phyloP scores from a whole-genome alignment of 192 early-diverging fungal genomes.

The Coemansia sp. region DNA sequence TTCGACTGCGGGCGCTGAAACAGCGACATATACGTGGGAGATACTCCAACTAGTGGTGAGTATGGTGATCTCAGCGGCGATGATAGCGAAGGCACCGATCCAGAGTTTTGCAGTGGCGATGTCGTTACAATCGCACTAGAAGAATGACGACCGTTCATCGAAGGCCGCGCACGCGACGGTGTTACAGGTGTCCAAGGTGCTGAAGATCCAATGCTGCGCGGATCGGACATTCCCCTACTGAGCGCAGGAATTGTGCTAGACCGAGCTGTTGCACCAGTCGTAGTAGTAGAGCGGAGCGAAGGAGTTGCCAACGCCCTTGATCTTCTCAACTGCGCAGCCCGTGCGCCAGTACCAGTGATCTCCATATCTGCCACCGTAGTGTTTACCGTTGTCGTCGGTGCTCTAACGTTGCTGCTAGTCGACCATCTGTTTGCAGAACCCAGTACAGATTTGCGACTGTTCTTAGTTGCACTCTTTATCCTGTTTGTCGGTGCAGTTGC shows the following conservation, averaged over 20 bases:
- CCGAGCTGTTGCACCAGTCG: background rate
- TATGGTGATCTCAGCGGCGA: slow-evolving; percentile 2
- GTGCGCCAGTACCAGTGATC: background rate
- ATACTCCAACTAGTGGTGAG: slow-evolving; percentile 31
- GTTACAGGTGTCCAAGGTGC: background rate
- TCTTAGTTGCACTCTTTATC: background rate
- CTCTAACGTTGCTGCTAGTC: background rate
- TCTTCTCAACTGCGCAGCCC: slow-evolving; percentile 1
- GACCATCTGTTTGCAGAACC: background rate
- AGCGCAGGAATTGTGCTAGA: background rate
- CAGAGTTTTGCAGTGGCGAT: background rate
- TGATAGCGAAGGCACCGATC: background rate
- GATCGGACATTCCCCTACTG: background rate
- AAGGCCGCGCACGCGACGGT: background rate
- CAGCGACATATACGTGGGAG: slow-evolving; percentile 34
- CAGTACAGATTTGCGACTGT: background rate
- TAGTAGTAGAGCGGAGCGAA: background rate
- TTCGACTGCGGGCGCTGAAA: slow-evolving; percentile 21
- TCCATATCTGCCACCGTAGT: background rate
- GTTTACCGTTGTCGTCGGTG: background rate
- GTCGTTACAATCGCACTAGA: background rate
- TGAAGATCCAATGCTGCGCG: background rate
- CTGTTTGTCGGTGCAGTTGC: background rate
- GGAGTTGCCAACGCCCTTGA: background rate
- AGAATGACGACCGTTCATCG: background rate